Conservation (phyloP, 2,329 filamentous ascomycete species). For the Pseudocercospora musae region DNA sequence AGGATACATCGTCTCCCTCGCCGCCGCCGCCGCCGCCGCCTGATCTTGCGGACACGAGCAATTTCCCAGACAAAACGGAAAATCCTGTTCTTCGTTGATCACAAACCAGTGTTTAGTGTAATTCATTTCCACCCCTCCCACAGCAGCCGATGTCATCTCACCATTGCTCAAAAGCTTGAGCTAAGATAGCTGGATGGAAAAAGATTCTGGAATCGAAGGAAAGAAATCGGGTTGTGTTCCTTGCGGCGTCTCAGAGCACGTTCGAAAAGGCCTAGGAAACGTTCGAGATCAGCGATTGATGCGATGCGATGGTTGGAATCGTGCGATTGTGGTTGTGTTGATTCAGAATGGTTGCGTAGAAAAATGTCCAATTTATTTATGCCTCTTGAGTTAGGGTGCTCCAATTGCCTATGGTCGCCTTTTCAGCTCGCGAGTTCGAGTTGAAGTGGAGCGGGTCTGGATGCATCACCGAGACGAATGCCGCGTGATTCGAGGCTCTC, state of each 20-base stretch:
- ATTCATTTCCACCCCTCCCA: conserved; percentile 11
- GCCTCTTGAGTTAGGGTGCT: too few relatives aligned
- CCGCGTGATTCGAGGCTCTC: conserved; percentile 40
- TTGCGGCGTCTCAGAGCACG: conserved; percentile 19
- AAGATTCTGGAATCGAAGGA: conserved; percentile 22
- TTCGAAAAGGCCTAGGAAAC: conserved; percentile 27
- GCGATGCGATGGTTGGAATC: conserved; percentile 30
- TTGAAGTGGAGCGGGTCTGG: conserved; percentile 38
- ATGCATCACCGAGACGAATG: conserved; percentile 44
- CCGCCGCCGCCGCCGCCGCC: conserved; percentile 20
- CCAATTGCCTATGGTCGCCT: too few relatives aligned
- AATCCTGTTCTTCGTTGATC: conserved; percentile 26
- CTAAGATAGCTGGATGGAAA: conserved; percentile 29
- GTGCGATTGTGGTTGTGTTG: conserved; percentile 12
- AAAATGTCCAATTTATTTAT: too few relatives aligned
- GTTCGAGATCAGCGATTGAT: conserved; percentile 22
- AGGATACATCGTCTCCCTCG: conserved; percentile 19
- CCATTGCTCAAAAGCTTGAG: conserved; percentile 24
- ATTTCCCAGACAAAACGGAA: conserved; percentile 30
- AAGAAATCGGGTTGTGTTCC: conserved; percentile 29
- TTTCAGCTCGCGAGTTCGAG: too few relatives aligned
- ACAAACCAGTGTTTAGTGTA: conserved; percentile 28
- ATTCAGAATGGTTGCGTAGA: too few relatives aligned
- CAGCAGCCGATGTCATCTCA: conserved; percentile 25
- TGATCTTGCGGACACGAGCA: conserved; percentile 25